Base-by-base conservation (phyloP, 2,329 filamentous ascomycete species). In the Fusarium poae region DNA sequence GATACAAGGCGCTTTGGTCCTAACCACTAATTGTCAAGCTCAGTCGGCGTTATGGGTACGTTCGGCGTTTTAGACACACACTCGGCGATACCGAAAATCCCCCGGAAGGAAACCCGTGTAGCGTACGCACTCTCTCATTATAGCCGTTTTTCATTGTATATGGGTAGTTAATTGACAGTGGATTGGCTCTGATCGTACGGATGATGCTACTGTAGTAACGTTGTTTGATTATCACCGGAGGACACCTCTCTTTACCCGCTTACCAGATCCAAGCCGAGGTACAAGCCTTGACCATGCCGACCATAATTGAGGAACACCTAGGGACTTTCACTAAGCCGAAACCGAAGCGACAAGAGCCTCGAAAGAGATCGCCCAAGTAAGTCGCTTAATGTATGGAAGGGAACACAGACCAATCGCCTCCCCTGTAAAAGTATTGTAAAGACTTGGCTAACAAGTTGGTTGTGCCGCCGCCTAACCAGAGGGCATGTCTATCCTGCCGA, bases 311-410 rank as follows among this genome's bases (percentile, higher is more conserved):
- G 32, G 18, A 50, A 27, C 6, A 27, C 16, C 10, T 37, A 37
- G 15, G 16, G 11, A 3, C 6, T 20, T 27, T 6, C 32, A 20
- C 9, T 8, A 54, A 27, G 29, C 39, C 29, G 51, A 32, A 25
- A 18, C 18, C 21, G 29, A 54, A 34, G 8, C 51, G 29, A 13
- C 51, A 54, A 27, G 39, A 54, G 5, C 4, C 39, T 16, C 39
- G 51, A 43, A 54, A 35, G 39, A 27, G 51, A 35, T 54, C 51
- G 27, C 39, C 51, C 29, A 54, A 34, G 51, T 54, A 21, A 13
- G 50, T 20, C 23, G 5, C 21, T 2, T 29, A 10, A 9, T 27
- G 1, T 29, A 1, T 18, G 29, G 30, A 11, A 12, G 13, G 9
- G 16, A 2, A 1, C 21, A 25, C 13, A 18, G 10, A 20, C 32